phyloP scores from a whole-genome alignment of 2,329 filamentous ascomycete genomes.

The Lasiodiplodia citricola region DNA sequence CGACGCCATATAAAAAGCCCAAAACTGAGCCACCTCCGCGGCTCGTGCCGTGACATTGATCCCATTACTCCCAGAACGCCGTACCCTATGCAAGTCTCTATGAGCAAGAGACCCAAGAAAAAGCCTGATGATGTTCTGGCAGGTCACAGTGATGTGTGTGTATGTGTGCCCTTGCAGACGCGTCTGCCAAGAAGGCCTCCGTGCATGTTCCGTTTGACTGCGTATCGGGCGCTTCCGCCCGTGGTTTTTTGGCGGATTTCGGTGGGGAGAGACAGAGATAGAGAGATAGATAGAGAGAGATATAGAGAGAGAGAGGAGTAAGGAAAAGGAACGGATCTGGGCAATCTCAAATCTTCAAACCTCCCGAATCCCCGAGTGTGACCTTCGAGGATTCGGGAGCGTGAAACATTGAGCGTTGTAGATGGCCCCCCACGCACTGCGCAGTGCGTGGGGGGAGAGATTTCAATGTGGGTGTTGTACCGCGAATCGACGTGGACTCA shows the following conservation, averaged over 20 bases:
- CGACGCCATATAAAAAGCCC: slow-evolving; percentile 26
- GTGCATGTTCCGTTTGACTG: slow-evolving; percentile 17
- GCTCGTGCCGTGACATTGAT: slow-evolving; percentile 27
- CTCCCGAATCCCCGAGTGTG: slow-evolving; percentile 6
- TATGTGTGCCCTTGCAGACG: slow-evolving; percentile 12
- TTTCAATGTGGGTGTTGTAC: slow-evolving; percentile 11
- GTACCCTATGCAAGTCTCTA: slow-evolving; percentile 27
- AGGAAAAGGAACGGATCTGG: slow-evolving; percentile 18
- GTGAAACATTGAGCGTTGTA: slow-evolving; percentile 17
- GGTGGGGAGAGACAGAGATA: slow-evolving; percentile 9
- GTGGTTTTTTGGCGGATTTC: slow-evolving; percentile 13
- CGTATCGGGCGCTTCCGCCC: slow-evolving; percentile 15
- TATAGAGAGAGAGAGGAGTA: slow-evolving; percentile 1
- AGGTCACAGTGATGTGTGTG: slow-evolving; percentile 5
- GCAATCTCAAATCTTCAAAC: slow-evolving; percentile 4
- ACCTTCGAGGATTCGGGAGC: slow-evolving; percentile 8
- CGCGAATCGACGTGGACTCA: slow-evolving; percentile 17
- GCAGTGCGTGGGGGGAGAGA: not conserved
- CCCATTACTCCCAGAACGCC: slow-evolving; percentile 27
- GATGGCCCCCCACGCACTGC: not conserved
- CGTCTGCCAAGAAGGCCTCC: slow-evolving; percentile 10
- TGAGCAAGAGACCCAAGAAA: slow-evolving; percentile 26
- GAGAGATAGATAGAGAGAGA: not conserved
- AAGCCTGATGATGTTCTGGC: slow-evolving; percentile 25
- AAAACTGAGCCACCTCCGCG: slow-evolving; percentile 25